Base-by-base conservation (phyloP, 1,139 yeast genomes). In the Lodderomyces jiufengensis region DNA sequence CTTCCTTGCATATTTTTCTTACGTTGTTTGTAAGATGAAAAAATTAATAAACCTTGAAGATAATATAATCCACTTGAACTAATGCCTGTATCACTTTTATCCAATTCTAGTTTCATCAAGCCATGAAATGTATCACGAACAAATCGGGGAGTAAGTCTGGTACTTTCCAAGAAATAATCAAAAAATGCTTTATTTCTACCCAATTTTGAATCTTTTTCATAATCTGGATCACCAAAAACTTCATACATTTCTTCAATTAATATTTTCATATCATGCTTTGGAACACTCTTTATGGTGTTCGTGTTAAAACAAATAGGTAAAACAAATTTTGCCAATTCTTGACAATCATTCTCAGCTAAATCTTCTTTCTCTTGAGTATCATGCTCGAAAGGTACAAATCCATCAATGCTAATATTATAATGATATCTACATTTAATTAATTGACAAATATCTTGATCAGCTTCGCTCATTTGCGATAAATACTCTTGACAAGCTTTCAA, bases 401-500 rank as follows among this genome's bases (percentile, higher is more conserved):
- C 68, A 14, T 80, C 87, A 15, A 78, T 67, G 1, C 80, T 65
- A 3, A 87, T 62, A 2, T 70, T 64, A 39, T 85, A 70, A 29
- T 86, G 95, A 50, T 82, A 87, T 9, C 86, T 70, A 54, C 98
- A 92, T 43, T 79, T 72, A 15, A 92, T 62, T 24, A 87, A 69
- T 50, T 92, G 97, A 8, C 85, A 64, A 36, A 86, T 57, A 37
- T 88, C 87, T 30, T 69, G 62, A 41, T 82, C 80, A 16, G 41
- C 40, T 3, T 37, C 32, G 5, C 29, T 11, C 7, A 70, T 61
- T 20, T 73, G 59, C 1, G 62, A 50, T 5, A 78, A 61, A 18
- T 87, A 59, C 12, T 66, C 66, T 46, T 87, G 83, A 1, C 82
- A 65, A 30, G 84, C 59, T 22, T 68, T 68, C 31, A 92, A 62